phyloP scores from a whole-genome alignment of 257 asterid genomes.

The Ballota nigra region DNA sequence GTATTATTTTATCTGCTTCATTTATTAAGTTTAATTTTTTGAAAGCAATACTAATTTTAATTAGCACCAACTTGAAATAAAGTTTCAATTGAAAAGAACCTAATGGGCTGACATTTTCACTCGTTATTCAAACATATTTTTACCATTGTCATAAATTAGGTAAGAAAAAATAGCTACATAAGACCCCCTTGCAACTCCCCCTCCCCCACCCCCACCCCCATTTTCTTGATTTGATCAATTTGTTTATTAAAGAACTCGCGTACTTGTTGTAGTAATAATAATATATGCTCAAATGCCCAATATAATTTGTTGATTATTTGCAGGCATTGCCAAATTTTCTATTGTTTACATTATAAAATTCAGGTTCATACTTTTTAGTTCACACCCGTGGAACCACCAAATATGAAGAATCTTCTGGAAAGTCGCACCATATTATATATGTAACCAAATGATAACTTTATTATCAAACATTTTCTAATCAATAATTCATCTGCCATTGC shows the following conservation, averaged over 20 bases:
- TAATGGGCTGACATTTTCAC: neutral
- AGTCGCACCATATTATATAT: neutral
- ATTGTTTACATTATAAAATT: neutral
- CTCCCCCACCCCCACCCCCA: too few relatives aligned
- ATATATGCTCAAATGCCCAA: neutral
- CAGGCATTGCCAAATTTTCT: neutral
- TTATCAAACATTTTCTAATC: neutral
- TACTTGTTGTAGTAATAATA: neutral
- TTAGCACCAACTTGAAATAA: neutral
- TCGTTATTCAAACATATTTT: neutral
- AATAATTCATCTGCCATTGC: conserved; percentile 1
- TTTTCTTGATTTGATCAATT: neutral
- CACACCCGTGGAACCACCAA: neutral
- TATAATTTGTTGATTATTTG: neutral
- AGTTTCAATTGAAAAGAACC: neutral
- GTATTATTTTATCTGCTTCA: neutral
- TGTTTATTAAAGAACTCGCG: neutral
- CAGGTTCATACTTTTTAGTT: conserved; percentile 8
- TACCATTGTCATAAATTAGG: neutral
- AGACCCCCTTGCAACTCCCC: neutral
- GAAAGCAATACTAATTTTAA: too few relatives aligned
- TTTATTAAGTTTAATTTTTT: too few relatives aligned
- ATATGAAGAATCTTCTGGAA: neutral
- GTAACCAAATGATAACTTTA: neutral
- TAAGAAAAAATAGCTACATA: neutral